These are phyloP conservation scores for Pezizomycotina sp. DNA, from an alignment of 2,329 filamentous ascomycete genomes.

Conservation along the genomic window DNA sequence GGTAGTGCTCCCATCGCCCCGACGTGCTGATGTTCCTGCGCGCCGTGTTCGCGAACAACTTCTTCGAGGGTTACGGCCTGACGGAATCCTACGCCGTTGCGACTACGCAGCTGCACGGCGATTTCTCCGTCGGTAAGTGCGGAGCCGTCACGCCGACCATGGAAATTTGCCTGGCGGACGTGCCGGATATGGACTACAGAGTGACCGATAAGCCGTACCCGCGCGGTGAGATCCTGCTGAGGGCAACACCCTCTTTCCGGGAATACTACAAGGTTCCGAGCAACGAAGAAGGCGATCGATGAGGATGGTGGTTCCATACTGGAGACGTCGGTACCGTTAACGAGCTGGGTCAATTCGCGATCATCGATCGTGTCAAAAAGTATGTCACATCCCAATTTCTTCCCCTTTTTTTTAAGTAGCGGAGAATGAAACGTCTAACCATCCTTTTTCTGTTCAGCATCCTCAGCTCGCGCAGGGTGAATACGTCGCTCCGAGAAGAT, in stretches of 20 bases:
- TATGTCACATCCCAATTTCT: neutral
- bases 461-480: conserved; percentile 92
- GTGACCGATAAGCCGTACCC: conserved; percentile 76
- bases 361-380: conserved; percentile 95
- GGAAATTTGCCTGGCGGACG: conserved; percentile 69
- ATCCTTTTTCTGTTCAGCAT: conserved; percentile 35
- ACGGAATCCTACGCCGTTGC: conserved; percentile 80
- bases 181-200: conserved; percentile 87
- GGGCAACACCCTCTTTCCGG: conserved; percentile 62
- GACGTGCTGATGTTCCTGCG: conserved; percentile 77
- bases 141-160: conserved; percentile 50
- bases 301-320: conserved; percentile 94
- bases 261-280: conserved; percentile 77
- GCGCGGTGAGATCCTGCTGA: conserved; percentile 73
- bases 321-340: conserved; percentile 84
- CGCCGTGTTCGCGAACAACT: conserved; percentile 59
- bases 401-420: neutral
- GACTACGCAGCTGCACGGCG: conserved; percentile 50
- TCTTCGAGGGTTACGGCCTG: conserved; percentile 79
- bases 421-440: too few species aligned
- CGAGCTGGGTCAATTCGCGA: conserved; percentile 68
- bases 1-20: conserved; percentile 86
- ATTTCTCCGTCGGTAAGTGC: conserved; percentile 66
- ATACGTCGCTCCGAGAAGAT: conserved; percentile 96
- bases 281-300: conserved; percentile 74